Evolutionary conservation across 2,329 filamentous ascomycete genomes (phyloP), one percentile per base, ranked within the genome.

Genomic region (Fusarium sp.): DNA sequence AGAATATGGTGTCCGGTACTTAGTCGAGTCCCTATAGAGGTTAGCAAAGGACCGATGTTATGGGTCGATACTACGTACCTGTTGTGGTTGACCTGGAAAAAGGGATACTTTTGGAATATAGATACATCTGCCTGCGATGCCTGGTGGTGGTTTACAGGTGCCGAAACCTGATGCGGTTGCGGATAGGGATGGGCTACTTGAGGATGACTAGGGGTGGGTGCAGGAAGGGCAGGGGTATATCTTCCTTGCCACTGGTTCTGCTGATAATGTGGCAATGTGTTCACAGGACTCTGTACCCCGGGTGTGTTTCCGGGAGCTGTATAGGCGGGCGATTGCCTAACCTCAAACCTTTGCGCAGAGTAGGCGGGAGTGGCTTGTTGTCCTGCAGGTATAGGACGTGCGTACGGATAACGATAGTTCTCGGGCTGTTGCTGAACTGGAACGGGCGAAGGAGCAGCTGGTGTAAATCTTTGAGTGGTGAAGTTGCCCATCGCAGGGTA

Each of bases 31-130:
- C 81, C 87, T 89, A 68, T 9, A 32, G 18, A 52, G 14, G 55
- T 80, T 70, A 82, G 68, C 47, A 68, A 48, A 17, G 14, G 39
- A 8, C 48, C 18, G 28, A 10, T 56, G 8, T 8, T 13, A 9
- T 12, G 36, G n/a, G 48, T 24, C 32, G 26, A 36, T 30, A 36
- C 26, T 3, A 75, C 83, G 66, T 83, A 89, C 85, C 87, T 87
- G 71, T 91, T 91, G 72, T 90, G 86, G 68, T 91, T 83, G 32
- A 89, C 85, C 72, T 90, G 88, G 78, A 91, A 89, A 77, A 89
- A 91, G 6, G 84, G 81, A 75, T 89, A 90, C 70, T 87, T 89
- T 64, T 87, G 85, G 62, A 85, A 85, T 15, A 87, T 83, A n/a
- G 81, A 83, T 4, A 80, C 78, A 47, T 83, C 78, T 26, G 82